A percentile compares a stretch with the other conserved stretches of the same genome.
Conservation (phyloP, 2,329 filamentous ascomycete species). For the Elsinoe arachidis region DNA sequence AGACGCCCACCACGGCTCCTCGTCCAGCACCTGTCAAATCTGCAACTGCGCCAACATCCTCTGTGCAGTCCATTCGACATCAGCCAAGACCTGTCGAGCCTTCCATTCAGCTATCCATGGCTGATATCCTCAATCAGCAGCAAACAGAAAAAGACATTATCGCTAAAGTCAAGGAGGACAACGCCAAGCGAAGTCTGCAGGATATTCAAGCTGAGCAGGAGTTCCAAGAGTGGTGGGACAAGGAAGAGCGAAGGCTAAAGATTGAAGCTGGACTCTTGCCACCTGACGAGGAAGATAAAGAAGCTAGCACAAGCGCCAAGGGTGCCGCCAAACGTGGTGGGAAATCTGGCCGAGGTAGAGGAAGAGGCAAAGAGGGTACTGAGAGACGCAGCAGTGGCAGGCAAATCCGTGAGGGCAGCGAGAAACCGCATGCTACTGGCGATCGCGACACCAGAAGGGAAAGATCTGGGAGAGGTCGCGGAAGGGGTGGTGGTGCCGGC, state of each 20-base stretch:
- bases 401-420: conserved; percentile 25
- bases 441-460: neutral
- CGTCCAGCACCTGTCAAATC: neutral
- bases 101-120: conserved; percentile 63
- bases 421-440: conserved; percentile 18
- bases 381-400: conserved; percentile 22
- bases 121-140: conserved; percentile 83
- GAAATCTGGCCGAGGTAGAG: conserved; percentile 13
- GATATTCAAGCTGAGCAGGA: conserved; percentile 97
- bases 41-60: conserved; percentile 9
- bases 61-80: conserved; percentile 41
- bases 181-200: conserved; percentile 77
- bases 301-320: neutral
- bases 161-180: conserved; percentile 72
- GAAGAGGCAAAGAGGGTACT: conserved; percentile 20
- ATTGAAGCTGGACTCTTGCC: conserved; percentile 31
- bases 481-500: neutral
- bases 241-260: conserved; percentile 61
- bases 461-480: neutral
- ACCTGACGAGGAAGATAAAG: conserved; percentile 43
- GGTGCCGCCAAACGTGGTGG: neutral
- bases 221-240: conserved; percentile 95
- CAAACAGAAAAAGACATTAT: conserved; percentile 73
- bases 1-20: conserved; percentile 13
- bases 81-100: conserved; percentile 54